phyloP scores from a whole-genome alignment of 352 stramenopile species.

The Pythium monospermum region DNA sequence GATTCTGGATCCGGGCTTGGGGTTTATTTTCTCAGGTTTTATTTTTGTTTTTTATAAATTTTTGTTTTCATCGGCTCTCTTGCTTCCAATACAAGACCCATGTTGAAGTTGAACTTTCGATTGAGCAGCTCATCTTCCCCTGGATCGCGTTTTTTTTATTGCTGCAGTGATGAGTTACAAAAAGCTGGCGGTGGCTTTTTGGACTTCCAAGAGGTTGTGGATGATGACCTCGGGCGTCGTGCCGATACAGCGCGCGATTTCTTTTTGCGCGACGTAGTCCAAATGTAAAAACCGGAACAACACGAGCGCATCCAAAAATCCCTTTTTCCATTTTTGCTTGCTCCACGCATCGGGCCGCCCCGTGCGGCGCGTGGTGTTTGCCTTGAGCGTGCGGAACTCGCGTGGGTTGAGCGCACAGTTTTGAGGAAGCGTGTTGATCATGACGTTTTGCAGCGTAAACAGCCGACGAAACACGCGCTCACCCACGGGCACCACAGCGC shows the following conservation, averaged over 20 bases:
- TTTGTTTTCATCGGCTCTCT: not conserved
- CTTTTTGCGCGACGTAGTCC: constrained; percentile 85
- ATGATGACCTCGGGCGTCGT: constrained; percentile 85
- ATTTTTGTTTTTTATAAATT: constrained; percentile 8
- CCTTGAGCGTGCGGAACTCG: constrained; percentile 77
- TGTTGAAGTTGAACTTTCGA: constrained; percentile 18
- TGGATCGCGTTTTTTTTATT: not conserved
- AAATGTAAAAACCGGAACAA: constrained; percentile 77
- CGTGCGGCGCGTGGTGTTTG: constrained; percentile 51
- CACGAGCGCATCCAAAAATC: constrained; percentile 76
- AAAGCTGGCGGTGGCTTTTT: constrained; percentile 66
- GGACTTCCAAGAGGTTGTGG: constrained; percentile 85
- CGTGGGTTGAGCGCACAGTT: constrained; percentile 83
- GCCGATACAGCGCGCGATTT: constrained; percentile 84
- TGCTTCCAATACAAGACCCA: constrained; percentile 14
- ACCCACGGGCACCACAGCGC: constrained; percentile 65
- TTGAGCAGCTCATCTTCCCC: constrained; percentile 5
- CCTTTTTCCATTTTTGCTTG: constrained; percentile 89
- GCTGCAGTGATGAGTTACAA: too few species aligned
- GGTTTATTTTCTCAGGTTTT: not conserved
- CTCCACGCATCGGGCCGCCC: constrained; percentile 74
- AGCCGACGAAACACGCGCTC: constrained; percentile 83
- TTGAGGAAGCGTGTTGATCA: constrained; percentile 85
- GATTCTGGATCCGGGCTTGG: not conserved
- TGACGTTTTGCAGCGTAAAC: constrained; percentile 87